Conservation (phyloP, 2,329 filamentous ascomycete genomes). For the Orbilia quercus region DNA sequence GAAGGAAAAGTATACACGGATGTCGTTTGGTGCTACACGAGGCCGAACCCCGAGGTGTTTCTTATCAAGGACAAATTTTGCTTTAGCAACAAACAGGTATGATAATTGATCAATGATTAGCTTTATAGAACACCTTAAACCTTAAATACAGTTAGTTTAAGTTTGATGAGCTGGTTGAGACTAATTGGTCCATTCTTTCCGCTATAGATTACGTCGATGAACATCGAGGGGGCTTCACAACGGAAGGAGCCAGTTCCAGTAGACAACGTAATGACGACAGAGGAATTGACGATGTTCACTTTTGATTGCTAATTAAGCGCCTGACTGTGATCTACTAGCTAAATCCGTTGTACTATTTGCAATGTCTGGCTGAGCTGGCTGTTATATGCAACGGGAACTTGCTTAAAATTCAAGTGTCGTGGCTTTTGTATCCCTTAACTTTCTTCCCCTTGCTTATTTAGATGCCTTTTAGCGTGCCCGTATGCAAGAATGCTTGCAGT, state of each 20-base stretch:
- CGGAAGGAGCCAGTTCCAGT: slow-evolving; percentile 9
- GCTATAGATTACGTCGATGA: slow-evolving; percentile 19
- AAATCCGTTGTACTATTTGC: background rate
- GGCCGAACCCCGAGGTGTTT: slow-evolving; percentile 28
- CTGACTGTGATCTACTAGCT: background rate
- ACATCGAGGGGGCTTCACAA: slow-evolving; percentile 24
- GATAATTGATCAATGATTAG: background rate
- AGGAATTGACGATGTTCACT: slow-evolving; percentile 31
- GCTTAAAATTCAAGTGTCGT: too few relatives aligned
- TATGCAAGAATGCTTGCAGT: too few relatives aligned
- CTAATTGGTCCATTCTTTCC: background rate
- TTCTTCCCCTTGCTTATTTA: too few relatives aligned
- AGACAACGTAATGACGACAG: slow-evolving; percentile 15
- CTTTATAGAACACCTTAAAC: background rate
- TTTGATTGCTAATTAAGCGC: slow-evolving; percentile 13
- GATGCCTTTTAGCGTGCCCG: too few relatives aligned
- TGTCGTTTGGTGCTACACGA: slow-evolving; percentile 34
- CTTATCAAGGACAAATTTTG: slow-evolving; percentile 46
- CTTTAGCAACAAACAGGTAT: slow-evolving; percentile 30
- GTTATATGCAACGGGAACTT: background rate
- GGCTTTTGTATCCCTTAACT: too few relatives aligned
- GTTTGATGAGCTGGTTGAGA: background rate
- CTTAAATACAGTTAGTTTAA: background rate
- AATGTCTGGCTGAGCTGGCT: background rate
- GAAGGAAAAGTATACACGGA: slow-evolving; percentile 17